phyloP scores from a whole-genome alignment of 1,284 basidiomycete species.

The Tilletiaria anomala region DNA sequence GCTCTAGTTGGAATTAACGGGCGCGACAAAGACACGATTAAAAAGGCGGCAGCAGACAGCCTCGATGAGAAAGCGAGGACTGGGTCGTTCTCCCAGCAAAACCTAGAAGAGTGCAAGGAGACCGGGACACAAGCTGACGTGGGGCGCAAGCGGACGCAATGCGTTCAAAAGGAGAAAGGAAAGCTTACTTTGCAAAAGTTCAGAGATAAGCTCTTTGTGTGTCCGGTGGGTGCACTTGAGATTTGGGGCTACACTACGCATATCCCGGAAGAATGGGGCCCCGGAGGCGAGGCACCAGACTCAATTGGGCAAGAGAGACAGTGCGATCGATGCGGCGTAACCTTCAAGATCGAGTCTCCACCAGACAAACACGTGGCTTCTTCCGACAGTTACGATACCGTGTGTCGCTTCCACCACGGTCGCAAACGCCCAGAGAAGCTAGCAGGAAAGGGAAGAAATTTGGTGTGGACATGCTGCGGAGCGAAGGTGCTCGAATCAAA shows the following conservation, averaged over 20 bases:
- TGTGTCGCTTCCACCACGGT: slow-evolving; percentile 1
- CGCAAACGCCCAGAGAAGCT: slow-evolving; percentile 12
- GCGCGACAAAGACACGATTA: neutral
- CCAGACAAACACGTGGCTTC: slow-evolving; percentile 9
- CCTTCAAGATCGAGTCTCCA: slow-evolving; percentile 19
- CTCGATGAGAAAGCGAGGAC: too few relatives aligned
- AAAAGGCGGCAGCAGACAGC: neutral
- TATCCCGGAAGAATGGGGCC: slow-evolving; percentile 12
- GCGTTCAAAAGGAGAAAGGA: slow-evolving; percentile 5
- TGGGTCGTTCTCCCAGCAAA: too few relatives aligned
- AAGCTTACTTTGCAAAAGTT: slow-evolving; percentile 13
- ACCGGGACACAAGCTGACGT: slow-evolving; percentile 18
- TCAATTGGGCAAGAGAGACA: slow-evolving; percentile 16
- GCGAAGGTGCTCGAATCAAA: slow-evolving; percentile 14
- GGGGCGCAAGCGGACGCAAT: slow-evolving; percentile 11
- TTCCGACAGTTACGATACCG: too few relatives aligned
- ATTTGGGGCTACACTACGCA: slow-evolving; percentile 14
- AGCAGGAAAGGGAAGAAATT: slow-evolving; percentile 10
- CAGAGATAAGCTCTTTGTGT: slow-evolving; percentile 15
- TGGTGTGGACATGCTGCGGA: slow-evolving; percentile 30
- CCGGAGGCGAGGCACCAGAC: slow-evolving; percentile 14
- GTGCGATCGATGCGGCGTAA: slow-evolving; percentile 24
- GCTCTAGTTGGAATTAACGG: neutral
- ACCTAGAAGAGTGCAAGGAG: slow-evolving; percentile 19
- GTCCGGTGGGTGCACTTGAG: slow-evolving; percentile 15